Base-by-base conservation (phyloP, 2,329 filamentous ascomycete species). In the Colletotrichum orbiculare region DNA sequence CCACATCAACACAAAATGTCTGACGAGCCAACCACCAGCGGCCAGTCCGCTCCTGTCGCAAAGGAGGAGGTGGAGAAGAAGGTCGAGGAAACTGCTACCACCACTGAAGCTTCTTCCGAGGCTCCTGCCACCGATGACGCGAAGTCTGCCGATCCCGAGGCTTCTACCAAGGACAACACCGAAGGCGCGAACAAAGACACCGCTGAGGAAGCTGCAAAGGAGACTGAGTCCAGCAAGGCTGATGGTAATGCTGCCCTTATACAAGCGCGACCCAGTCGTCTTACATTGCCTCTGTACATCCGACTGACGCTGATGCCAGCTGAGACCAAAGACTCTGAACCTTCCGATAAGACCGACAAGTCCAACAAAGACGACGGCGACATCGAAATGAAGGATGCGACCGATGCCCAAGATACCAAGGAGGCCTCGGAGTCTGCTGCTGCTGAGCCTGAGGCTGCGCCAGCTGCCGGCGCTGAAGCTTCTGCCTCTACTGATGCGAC, bases 311-410 rank as follows among this genome's bases (percentile, higher is more conserved):
- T 10, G 9, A 15, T 35, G 37, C 50, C 63, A 66, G 54, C 63
- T 72, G 76, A 75, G 67, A 49, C 71, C 61, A 72, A 74, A 49
- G 59, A 66, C 37, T 55, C 71, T 65, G 73, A 75, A 55, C 70
- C 70, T 58, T 65, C 71, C 47, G 75, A 75, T 53, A 75, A 74
- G 54, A 52, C 74, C 13, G 66, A 72, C 64, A 74, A 77, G 48
- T 69, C 75, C 67, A 69, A 76, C 49, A 75, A 74, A 37, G 63
- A 66, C 41, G 78, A 79, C 58, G 71, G 69, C 67, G 82, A 83
- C 68, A 87, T 87, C 10, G 91, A 94, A 75, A 91, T 90, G 33
- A 89, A 89, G 83, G 90, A 92, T 58, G 89, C 90, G 69, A 86
- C 90, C 74, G 85, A 87, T 49, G 87, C 89, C 2, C 66, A 71